Evolutionary conservation across 352 stramenopile genomes (phyloP).

Genomic region (Thraustochytrium sp.): DNA sequence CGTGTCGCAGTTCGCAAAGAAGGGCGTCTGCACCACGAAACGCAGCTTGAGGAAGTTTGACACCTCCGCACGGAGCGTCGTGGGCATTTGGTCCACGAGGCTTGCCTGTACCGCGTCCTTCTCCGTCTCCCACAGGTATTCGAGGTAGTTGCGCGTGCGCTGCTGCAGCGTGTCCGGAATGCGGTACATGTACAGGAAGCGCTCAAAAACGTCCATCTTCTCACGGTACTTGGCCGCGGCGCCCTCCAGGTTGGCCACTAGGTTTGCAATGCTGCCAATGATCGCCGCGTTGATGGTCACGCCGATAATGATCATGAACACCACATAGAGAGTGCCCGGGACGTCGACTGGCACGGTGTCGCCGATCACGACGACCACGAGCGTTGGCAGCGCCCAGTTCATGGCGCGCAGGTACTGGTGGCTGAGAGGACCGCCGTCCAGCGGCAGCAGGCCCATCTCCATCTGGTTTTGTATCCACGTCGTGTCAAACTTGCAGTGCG

Average conservation of each 20-base stretch:
- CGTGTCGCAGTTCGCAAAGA: constrained; percentile 50
- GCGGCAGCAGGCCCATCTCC: constrained; percentile 50
- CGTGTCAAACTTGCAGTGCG: constrained; percentile 8
- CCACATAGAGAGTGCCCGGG: constrained; percentile 59
- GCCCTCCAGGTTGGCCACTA: constrained; percentile 58
- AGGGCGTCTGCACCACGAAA: constrained; percentile 50
- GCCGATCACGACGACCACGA: constrained; percentile 62
- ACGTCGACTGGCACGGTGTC: constrained; percentile 58
- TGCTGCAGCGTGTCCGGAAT: constrained; percentile 2
- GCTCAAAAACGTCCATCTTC: constrained; percentile 57
- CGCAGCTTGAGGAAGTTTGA: constrained; percentile 45
- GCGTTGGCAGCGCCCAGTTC: constrained; percentile 62
- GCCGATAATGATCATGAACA: constrained; percentile 58
- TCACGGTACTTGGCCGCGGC: constrained; percentile 53
- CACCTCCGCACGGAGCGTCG: constrained; percentile 34
- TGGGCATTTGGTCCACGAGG: constrained; percentile 41
- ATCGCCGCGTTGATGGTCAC: constrained; percentile 61
- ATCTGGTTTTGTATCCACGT: constrained; percentile 62
- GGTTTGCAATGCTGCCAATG: constrained; percentile 60
- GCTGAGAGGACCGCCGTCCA: constrained; percentile 48
- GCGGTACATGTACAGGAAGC: constrained; percentile 54
- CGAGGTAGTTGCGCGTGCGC: constrained; percentile 41
- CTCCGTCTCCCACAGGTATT: constrained; percentile 46
- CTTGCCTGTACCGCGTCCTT: constrained; percentile 27
- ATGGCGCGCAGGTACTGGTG: constrained; percentile 57